Percentiles rank a stretch among this genome's conserved stretches.
Conservation (phyloP, 2,329 filamentous ascomycete species). For the Aureobasidium musti region DNA sequence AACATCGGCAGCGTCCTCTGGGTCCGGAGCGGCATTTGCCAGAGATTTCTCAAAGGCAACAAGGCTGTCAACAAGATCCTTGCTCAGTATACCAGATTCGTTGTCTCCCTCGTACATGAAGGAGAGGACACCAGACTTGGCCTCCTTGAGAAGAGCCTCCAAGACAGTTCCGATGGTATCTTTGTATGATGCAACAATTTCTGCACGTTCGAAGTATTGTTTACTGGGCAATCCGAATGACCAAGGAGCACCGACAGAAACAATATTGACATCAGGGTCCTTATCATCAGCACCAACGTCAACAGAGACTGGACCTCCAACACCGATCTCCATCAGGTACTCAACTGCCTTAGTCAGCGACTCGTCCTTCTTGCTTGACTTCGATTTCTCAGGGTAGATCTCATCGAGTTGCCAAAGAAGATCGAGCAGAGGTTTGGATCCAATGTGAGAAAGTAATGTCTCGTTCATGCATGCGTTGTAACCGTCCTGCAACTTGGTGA, state of each 20-base stretch:
- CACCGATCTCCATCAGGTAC: slow-evolving; percentile 23
- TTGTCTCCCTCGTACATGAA: slow-evolving; percentile 38
- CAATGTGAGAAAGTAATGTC: slow-evolving; percentile 56
- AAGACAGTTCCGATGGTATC: slow-evolving; percentile 48
- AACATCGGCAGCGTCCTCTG: slow-evolving; percentile 62
- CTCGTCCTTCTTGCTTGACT: slow-evolving; percentile 41
- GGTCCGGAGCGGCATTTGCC: slow-evolving; percentile 59
- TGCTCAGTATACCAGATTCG: slow-evolving; percentile 34
- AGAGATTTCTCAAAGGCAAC: slow-evolving; percentile 23
- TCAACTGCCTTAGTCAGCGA: slow-evolving; percentile 31
- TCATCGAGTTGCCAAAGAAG: slow-evolving; percentile 57
- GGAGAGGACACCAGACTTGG: slow-evolving; percentile 29
- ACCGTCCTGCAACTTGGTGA: slow-evolving; percentile 63
- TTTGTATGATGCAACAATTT: slow-evolving; percentile 56
- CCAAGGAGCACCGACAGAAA: slow-evolving; percentile 50
- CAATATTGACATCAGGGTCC: slow-evolving; percentile 57
- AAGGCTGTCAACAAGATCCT: slow-evolving; percentile 50
- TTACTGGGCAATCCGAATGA: slow-evolving; percentile 62
- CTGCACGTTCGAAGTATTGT: slow-evolving; percentile 60
- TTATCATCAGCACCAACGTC: slow-evolving; percentile 51
- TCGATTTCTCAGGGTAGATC: slow-evolving; percentile 38
- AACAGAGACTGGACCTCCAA: slow-evolving; percentile 2
- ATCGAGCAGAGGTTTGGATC: slow-evolving; percentile 57
- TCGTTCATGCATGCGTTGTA: slow-evolving; percentile 69
- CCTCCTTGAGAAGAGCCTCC: slow-evolving; percentile 42